Percentiles rank a stretch among this genome's conserved stretches.
These are phyloP conservation scores for Nakaseomyces bracarensis DNA, from an alignment of 1,139 yeast genomes.

Conservation along the genomic window DNA sequence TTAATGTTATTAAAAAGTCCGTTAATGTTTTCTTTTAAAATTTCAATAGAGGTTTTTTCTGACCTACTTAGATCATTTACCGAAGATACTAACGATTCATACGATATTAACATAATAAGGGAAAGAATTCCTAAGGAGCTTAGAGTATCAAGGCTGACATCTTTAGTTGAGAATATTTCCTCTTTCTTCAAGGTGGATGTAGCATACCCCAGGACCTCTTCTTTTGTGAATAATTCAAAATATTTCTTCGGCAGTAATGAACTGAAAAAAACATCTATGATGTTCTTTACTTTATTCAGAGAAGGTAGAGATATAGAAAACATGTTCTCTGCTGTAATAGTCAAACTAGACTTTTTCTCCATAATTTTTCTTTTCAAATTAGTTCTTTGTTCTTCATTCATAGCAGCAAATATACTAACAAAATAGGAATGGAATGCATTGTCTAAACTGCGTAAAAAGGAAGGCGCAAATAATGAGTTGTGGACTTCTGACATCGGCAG, in stretches of 20 bases:
- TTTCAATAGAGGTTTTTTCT: neutral
- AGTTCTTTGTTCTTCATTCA: slow-evolving; percentile 1
- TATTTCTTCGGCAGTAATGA: neutral
- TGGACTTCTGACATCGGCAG: neutral
- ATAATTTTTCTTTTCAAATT: neutral
- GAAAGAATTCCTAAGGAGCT: neutral
- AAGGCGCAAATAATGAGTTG: neutral
- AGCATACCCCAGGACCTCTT: neutral
- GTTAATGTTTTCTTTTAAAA: neutral
- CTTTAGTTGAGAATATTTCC: neutral
- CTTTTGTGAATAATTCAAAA: neutral
- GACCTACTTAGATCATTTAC: neutral
- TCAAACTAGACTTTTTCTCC: neutral
- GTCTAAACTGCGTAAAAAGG: neutral
- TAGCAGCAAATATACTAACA: neutral
- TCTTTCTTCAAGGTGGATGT: neutral
- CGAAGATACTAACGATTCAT: neutral
- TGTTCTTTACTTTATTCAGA: neutral
- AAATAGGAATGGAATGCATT: neutral
- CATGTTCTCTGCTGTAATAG: neutral
- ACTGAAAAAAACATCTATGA: neutral
- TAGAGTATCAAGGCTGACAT: neutral
- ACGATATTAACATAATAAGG: neutral
- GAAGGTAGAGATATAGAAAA: neutral
- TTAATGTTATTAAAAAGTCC: neutral